Base-by-base conservation (phyloP, 2,329 filamentous ascomycete genomes). In the Ascosphaera apis region DNA sequence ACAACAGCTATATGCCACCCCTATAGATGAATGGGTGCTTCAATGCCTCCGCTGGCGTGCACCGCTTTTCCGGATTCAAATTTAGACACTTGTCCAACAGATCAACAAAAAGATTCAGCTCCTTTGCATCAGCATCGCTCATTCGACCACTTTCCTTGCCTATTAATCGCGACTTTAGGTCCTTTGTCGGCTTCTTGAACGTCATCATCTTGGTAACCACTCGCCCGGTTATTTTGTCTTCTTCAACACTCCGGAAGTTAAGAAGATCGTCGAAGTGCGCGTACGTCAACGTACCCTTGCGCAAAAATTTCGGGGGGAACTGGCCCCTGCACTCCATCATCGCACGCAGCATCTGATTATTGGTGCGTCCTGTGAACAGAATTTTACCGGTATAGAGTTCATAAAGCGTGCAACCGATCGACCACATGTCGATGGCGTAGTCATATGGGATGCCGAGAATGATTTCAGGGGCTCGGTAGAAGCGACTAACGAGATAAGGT, bases 301-400 rank as follows among this genome's bases (percentile, higher is more conserved):
- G 82, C 48, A 92, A 74, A 42, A 93, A 65, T 55, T 93, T 93
- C 33, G 78, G 72, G 19, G 81, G 84, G 42, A 93, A 75, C 55
- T 84, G 91, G 48, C 88, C 88, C 34, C 91, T 75, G 47, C 86
- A 83, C 52, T 98, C 86, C 74, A 93, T 91, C 47, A 98, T 92
- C 15, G 78, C 76, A 43, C 81, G 79, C 40, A 98, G 69, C 88
- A 98, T 98, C 59, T 92, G 83, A 51, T 98, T 98, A 62, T 98
- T 98, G 58, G 81, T 88, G 43, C 80, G 72, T 40, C 88, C 88
- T 1, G 82, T 83, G 53, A 98, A 98, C 21, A 98, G 65, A 39
- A 98, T 95, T 54, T 93, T 92, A 49, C 88, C 88, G 0, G 88
- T 95, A 60, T 91, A 95, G 30, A 98, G 65, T 57, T 98, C 88